Evolutionary conservation across 495 filamentous ascomycete genomes (phyloP), one percentile per base, ranked within the genome.

Genomic region (Trypethelium eluteriae): DNA sequence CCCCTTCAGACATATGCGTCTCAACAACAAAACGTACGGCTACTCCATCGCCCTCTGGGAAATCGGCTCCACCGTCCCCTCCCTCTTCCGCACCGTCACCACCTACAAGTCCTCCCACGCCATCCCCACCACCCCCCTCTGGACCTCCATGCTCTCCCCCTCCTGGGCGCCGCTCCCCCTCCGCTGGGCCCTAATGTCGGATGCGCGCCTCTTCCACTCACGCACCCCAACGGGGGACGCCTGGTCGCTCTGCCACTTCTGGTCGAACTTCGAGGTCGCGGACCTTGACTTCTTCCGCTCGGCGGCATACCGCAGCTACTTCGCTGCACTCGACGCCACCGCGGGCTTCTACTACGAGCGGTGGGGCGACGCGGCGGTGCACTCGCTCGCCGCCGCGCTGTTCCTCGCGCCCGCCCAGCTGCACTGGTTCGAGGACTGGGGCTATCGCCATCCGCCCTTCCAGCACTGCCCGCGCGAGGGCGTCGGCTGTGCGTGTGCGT

Each of bases 371-470:
- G 84, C 83, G 12, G 83, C 85, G 14, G 81, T 87, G n/a, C 84
- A 86, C 78, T 94, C 92, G 18, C 95, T 98, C 70, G 93, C 90
- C 1, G 93, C 93, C 2, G 85, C 82, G 25, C 76, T 96, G 2
- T 81, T 96, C 74, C 80, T 97, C 66, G 84, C 86, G 71, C 95
- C 94, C 78, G 89, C 93, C 65, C 83, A 98, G 74, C 86, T 98
- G 69, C 92, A 97, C 72, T 98, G 97, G 80, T 98, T 95, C 81
- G 89, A 98, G 72, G 93, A 98, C 72, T 96, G 97, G 70, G 93
- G 88, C 66, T 98, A 98, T 78, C 96, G 89, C 77, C 93, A 98
- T 73, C 88, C 94, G 18, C 93, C 93, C 7, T 98, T 98, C 75
- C 96, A 92, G n/a, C 93, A 98, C 78, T 98, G 93, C 74, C 93